Percentiles rank a stretch among this genome's conserved stretches.
phyloP scores from a whole-genome alignment of 805 yeast genomes.

The Schizosaccharomyces pombe region DNA sequence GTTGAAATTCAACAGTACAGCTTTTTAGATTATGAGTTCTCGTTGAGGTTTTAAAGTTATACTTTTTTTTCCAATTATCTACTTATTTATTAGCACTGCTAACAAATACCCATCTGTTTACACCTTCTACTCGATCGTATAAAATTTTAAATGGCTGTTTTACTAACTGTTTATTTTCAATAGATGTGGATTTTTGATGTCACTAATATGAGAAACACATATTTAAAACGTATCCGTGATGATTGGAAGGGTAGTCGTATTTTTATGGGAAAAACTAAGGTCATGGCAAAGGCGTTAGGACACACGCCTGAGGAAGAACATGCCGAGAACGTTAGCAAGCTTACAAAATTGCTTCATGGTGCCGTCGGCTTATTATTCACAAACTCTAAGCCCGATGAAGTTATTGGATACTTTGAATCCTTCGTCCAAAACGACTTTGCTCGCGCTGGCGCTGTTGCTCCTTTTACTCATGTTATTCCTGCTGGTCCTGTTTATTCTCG shows the following conservation, averaged over 20 bases:
- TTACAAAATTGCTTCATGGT: slow-evolving; percentile 33
- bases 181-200: slow-evolving; percentile 55
- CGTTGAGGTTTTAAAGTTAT: too few species aligned
- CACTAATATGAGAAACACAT: slow-evolving; percentile 88
- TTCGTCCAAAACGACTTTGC: slow-evolving; percentile 65
- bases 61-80: too few species aligned
- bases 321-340: slow-evolving; percentile 53
- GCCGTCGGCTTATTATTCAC: slow-evolving; percentile 77
- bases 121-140: too few species aligned
- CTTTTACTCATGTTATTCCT: slow-evolving; percentile 66
- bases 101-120: too few species aligned
- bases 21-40: too few species aligned
- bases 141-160: too few species aligned
- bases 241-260: slow-evolving; percentile 80
- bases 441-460: slow-evolving; percentile 68
- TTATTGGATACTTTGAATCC: slow-evolving; percentile 61
- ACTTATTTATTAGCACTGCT: too few species aligned
- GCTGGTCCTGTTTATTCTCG: slow-evolving; percentile 80
- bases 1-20: too few species aligned
- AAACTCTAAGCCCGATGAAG: slow-evolving; percentile 69
- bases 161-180: not conserved
- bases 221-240: slow-evolving; percentile 71
- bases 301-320: slow-evolving; percentile 73
- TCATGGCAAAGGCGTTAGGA: slow-evolving; percentile 80
- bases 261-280: slow-evolving; percentile 78